These are phyloP conservation scores for Salvia sclarea DNA, from an alignment of 305 asterid species.

Conservation along the genomic window DNA sequence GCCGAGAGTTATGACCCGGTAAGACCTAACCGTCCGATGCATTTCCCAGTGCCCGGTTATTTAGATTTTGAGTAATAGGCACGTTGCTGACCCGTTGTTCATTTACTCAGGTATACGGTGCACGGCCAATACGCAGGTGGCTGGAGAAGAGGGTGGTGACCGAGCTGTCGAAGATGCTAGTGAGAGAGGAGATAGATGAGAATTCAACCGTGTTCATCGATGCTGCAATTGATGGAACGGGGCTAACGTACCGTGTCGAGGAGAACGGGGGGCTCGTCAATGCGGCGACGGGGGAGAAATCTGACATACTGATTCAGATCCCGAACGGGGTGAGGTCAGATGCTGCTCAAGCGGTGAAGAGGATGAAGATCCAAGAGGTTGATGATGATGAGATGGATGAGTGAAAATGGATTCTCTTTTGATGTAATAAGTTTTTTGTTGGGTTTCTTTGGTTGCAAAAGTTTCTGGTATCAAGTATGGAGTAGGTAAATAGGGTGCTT, in stretches of 20 bases:
- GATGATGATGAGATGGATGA: constrained; percentile 70
- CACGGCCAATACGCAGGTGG: constrained; percentile 90
- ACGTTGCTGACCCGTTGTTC: constrained; percentile 8
- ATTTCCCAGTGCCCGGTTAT: too few relatives aligned
- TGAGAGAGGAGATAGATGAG: constrained; percentile 77
- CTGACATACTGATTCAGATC: constrained; percentile 72
- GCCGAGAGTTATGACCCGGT: constrained; percentile 86
- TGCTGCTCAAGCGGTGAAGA: constrained; percentile 76
- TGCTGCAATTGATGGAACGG: constrained; percentile 44
- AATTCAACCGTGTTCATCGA: constrained; percentile 75
- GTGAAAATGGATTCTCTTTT: not conserved
- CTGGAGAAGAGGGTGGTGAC: constrained; percentile 85
- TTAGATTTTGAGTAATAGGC: too few relatives aligned
- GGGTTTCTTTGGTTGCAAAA: not conserved
- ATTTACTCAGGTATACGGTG: constrained; percentile 62
- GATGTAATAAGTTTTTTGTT: not conserved
- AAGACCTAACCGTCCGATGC: too few relatives aligned
- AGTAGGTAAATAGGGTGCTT: not conserved
- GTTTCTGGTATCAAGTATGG: not conserved
- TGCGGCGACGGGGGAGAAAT: constrained; percentile 65
- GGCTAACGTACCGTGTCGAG: constrained; percentile 57
- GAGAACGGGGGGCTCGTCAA: constrained; percentile 83
- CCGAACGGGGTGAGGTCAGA: constrained; percentile 46
- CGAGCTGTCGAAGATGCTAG: constrained; percentile 74
- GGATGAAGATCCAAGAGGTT: constrained; percentile 74